Conservation (phyloP, 2,329 filamentous ascomycete genomes). For the Sclerotinia spermophila region DNA sequence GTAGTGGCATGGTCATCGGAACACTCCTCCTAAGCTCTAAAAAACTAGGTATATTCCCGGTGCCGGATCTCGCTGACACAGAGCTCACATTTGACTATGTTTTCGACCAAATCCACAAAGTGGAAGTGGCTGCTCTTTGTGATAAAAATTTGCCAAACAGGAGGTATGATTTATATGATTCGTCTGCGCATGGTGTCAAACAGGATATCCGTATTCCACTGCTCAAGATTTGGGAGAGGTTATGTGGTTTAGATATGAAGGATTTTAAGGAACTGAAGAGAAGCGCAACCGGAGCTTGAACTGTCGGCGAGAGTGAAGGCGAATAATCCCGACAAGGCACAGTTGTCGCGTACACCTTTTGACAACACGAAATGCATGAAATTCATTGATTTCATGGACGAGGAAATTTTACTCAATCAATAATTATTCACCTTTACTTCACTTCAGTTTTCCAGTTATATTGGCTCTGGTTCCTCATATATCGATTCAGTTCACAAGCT, state of each 20-base stretch:
- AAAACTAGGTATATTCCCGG: conserved; percentile 13
- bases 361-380: not conserved
- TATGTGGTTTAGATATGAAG: conserved; percentile 4
- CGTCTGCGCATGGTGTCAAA: conserved; percentile 11
- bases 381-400: not conserved
- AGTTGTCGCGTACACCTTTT: not conserved
- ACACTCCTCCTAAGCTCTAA: conserved; percentile 5
- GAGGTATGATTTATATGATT: not conserved
- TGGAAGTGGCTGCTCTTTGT: conserved; percentile 9
- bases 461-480: not conserved
- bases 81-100: conserved; percentile 1
- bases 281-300: not conserved
- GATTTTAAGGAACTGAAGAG: conserved; percentile 10
- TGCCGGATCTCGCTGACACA: not conserved
- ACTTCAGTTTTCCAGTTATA: not conserved
- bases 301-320: not conserved
- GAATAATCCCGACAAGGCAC: not conserved
- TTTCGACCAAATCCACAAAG: not conserved
- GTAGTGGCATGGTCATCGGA: conserved; percentile 7
- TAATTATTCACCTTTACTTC: not conserved
- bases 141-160: conserved; percentile 8
- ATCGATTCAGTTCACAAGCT: not conserved
- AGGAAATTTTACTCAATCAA: not conserved
- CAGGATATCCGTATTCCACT: conserved; percentile 1
- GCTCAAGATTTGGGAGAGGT: not conserved